Evolutionary conservation across 139 green algal species (phyloP), one percentile per base, ranked within the genome.

Genomic region (Picochlorum costavermella): DNA sequence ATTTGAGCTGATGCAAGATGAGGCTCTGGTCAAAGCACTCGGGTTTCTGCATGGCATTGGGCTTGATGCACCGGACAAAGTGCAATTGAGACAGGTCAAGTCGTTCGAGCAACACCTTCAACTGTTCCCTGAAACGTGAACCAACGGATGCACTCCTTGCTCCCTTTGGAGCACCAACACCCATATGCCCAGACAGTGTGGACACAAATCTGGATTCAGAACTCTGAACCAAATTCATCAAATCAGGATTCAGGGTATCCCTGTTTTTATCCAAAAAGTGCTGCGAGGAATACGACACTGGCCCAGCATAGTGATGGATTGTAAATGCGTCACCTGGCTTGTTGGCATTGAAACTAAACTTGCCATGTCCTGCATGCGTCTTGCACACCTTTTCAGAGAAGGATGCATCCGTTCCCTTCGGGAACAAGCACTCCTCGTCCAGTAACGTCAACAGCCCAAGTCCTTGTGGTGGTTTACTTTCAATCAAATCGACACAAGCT

Each of bases 61-160:
- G 92, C 82, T 98, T 98, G 75, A 98, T 92, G 83, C 92, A 97
- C 67, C 92, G 86, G 53, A 98, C 86, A 73, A 96, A 98, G 81
- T 97, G 92, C 59, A 48, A 43, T 30, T 53, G 40, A 31, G 56
- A 44, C 12, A 50, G 53, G 63, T 94, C 85, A 43, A 96, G 76
- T 43, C 75, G 71, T 1, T 60, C 26, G 6, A 96, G 74, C 12
- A 96, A 76, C 64, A 88, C 83, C 11, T 73, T 67, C 30, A 96
- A 79, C 75, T 96, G 88, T 29, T 75, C 75, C 1, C 75, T 65
- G 72, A 94, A 94, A 28, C 79, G 66, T 3, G 75, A 74, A 48
- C 77, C 83, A 43, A 94, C 82, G 11, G 77, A 88, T 29, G 68
- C 40, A 12, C 14, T 45, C 13, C 60, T 43, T 45, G 46, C 71